Evolutionary conservation across 768 basidiomycete genomes (phyloP).

Genomic region (Chalciporus piperatus): DNA sequence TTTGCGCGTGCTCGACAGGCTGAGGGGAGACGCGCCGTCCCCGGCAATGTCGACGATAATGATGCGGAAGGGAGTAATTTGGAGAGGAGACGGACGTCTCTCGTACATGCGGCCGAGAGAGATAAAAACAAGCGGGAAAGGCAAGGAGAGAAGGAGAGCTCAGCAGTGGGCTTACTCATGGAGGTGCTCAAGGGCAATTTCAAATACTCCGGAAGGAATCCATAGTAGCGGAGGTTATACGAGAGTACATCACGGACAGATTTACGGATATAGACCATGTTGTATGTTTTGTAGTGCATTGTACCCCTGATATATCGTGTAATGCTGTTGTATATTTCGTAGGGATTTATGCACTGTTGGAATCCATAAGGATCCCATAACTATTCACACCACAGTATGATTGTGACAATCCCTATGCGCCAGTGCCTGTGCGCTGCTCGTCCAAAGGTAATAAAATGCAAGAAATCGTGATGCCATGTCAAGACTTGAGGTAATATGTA

Average conservation of each 20-base stretch:
- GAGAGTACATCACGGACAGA: background rate
- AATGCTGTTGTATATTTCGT: background rate
- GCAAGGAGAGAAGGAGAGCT: conserved; percentile 23
- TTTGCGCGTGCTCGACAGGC: conserved; percentile 50
- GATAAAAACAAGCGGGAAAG: conserved; percentile 19
- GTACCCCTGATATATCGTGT: background rate
- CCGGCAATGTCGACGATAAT: background rate
- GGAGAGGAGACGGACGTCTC: conserved; percentile 51
- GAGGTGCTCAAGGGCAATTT: conserved; percentile 29
- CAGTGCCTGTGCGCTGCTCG: too few species aligned
- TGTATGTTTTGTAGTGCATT: background rate
- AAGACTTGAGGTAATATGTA: too few species aligned
- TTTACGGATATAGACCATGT: background rate
- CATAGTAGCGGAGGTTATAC: background rate
- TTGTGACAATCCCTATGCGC: too few species aligned
- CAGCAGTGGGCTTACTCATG: conserved; percentile 30
- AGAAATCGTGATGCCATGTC: too few species aligned
- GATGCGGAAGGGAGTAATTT: conserved; percentile 11
- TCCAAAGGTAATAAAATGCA: too few species aligned
- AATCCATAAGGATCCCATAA: too few species aligned
- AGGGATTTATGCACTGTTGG: background rate
- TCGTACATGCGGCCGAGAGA: conserved; percentile 47
- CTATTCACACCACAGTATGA: too few species aligned
- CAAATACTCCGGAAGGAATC: conserved; percentile 21
- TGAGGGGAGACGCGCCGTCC: background rate